These are phyloP conservation scores for Fusarium redolens DNA, from an alignment of 2,329 filamentous ascomycete species.

Conservation along the genomic window DNA sequence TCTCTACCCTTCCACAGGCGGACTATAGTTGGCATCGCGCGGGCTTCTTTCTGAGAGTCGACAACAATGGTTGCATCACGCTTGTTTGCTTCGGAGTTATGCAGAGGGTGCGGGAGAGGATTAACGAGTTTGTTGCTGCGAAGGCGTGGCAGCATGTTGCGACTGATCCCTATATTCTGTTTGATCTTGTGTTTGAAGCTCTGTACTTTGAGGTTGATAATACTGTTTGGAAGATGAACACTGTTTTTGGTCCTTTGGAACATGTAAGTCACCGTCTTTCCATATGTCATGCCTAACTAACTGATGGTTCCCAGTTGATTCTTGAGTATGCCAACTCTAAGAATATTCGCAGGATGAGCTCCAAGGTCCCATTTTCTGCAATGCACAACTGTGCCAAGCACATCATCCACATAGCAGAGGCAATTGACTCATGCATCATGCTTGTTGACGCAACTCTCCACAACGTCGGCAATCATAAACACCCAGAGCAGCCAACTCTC, in stretches of 20 bases:
- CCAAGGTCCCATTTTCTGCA: conserved; percentile 44
- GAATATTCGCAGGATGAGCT: conserved; percentile 41
- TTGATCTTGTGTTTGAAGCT: conserved; percentile 46
- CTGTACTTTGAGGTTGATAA: conserved; percentile 45
- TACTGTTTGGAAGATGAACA: conserved; percentile 48
- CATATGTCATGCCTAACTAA: background rate
- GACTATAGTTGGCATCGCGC: conserved; percentile 46
- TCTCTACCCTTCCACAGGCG: conserved; percentile 42
- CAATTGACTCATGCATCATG: conserved; percentile 45
- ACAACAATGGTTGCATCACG: conserved; percentile 28
- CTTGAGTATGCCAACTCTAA: conserved; percentile 43
- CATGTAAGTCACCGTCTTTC: conserved; percentile 29
- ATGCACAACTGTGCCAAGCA: conserved; percentile 48
- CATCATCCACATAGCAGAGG: conserved; percentile 46
- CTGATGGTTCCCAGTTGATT: conserved; percentile 30
- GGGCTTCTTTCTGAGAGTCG: conserved; percentile 44
- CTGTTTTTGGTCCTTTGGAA: conserved; percentile 45
- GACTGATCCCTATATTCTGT: conserved; percentile 45
- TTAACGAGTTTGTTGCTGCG: conserved; percentile 39
- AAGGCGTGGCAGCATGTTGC: conserved; percentile 42
- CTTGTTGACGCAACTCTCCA: conserved; percentile 36
- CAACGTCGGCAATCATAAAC: conserved; percentile 23
- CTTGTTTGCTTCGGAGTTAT: conserved; percentile 45
- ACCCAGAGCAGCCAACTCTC: background rate
- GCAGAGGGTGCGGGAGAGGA: conserved; percentile 35